Base-by-base conservation (phyloP, 2,329 filamentous ascomycete genomes). In the Diaporthe helianthi region DNA sequence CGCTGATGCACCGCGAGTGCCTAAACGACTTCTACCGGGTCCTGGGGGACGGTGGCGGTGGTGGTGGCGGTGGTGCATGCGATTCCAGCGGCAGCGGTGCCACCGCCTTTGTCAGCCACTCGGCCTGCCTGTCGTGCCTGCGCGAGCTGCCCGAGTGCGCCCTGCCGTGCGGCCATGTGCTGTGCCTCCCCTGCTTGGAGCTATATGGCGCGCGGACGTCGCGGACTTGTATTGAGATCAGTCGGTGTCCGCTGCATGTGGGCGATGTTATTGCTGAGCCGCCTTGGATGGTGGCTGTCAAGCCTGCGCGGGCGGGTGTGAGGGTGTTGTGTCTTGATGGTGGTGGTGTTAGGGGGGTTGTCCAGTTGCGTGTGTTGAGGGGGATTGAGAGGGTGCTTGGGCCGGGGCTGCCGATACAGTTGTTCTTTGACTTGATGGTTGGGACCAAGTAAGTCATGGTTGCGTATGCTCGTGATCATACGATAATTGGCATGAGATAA, bases 241-340 rank as follows among this genome's bases (percentile, higher is more conserved):
- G 58, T 12, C 58, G 58, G 1, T 63, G 58, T 8, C 58, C 58
- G 58, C 8, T 63, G 41, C 58, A 63, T 9, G 58, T 47, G 0
- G 44, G 26, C 15, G 58, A 49, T 0, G n/a, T 63, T n/a, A 49
- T 49, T 5, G 58, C 58, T 4, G 44, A 63, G 79, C 85, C 44
- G 29, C 47, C 55, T 0, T 63, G 60, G 80, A 15, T 79, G 81
- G 71, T 79, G 80, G 26, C 73, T 73, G 51, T 60, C 22, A 66
- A 67, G 29, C 74, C 73, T 9, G 73, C 77, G 6, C 73, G 72
- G 22, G 75, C 76, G 12, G 72, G 76, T 22, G 77, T 79, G 44
- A 74, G 77, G 53, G 75, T 77, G 13, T 5, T 63, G 29, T 63
- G 41, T 8, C 58, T 63, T 7, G 58, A 63, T 12, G 58, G 58